Evolutionary conservation across 352 stramenopile species (phyloP), one percentile per base, ranked within the genome.

Genomic region (Phytophthora multivora): DNA sequence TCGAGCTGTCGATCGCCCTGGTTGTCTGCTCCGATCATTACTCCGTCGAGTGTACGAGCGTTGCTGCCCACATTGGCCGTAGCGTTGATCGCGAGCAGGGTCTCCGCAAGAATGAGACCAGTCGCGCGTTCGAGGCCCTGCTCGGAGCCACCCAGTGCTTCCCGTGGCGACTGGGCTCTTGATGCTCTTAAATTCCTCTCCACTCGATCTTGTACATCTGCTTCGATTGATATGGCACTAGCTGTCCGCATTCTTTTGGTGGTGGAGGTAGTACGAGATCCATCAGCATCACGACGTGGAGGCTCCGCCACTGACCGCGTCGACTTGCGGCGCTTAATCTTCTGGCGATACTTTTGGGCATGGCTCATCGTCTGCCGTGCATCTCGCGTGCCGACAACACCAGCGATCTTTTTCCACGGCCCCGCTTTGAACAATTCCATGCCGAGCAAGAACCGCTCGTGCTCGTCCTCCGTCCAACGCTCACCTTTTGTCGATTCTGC

Each of bases 351-450:
- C 50, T 87, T 87, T 30, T 87, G 77, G 5, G 72, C 75, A 35
- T 87, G 75, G n/a, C 71, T 80, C 75, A 86, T 83, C 8, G 71
- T 84, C 52, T 83, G 78, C 6, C 75, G 64, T 6, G 69, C 56
- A n/a, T 79, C 78, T 13, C 73, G 70, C 0, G 77, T 85, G 38
- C 78, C 68, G 0, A 88, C 75, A 30, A 73, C 69, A 25, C 50
- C 55, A 7, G 78, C 71, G 49, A 88, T 82, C 23, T 66, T 54
- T 49, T 77, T 73, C 75, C 78, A 88, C 2, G 75, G 73, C 1
- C 75, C 78, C 0, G 65, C 61, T 5, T 77, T 75, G 57, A 75
- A 85, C 42, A 83, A 15, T 38, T 85, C 70, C 26, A 87, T 66
- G 9, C 72, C 75, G 1, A 77, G 35, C 10, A 84, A 55, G 39